Base-by-base conservation (phyloP, 2,329 filamentous ascomycete species). In the Didymella pinodella region DNA sequence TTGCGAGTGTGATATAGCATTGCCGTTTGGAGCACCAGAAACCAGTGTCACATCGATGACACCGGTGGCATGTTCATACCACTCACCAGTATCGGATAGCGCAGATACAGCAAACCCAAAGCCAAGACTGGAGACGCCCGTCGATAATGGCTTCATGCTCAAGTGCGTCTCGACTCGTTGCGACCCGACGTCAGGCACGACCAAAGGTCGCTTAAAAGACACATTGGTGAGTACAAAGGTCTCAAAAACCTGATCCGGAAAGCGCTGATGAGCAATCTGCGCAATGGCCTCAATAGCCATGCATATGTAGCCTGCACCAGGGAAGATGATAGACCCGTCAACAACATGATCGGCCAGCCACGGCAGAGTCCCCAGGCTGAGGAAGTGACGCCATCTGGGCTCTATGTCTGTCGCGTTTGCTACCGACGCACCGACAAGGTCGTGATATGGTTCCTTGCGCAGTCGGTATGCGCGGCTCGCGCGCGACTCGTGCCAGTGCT, bases 401-500 rank as follows among this genome's bases (percentile, higher is more conserved):
- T 22, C 65, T 62, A 48, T 69, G 61, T 14, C 48, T 16, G 20
- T 61, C 41, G 34, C 63, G 60, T 60, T 53, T 61, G 48, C 63
- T 10, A 63, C 54, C 0, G 54, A 63, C 2, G 57, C 49, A 3
- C 69, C 69, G 12, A 71, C 49, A 3, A 70, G 54, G n/a, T 67
- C 66, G 10, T 57, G 18, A 54, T 43, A 45, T 57, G 59, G 10
- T 47, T 48, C 8, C 64, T 65, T 48, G 7, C 43, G 18, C 44
- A 70, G 59, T 12, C 69, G 60, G 34, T 64, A 60, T 10, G 62
- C 59, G 14, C 59, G 58, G 38, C 62, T 69, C 10, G 67, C 45
- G 2, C 65, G 54, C 3, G 65, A 57, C 49, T 73, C 69, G 34
- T 59, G 59, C 73, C 74, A 77, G 57, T 71, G 72, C 14, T 61